Evolutionary conservation across 2,329 filamentous ascomycete species (phyloP).

Genomic region (Diaporthe nobilis): DNA sequence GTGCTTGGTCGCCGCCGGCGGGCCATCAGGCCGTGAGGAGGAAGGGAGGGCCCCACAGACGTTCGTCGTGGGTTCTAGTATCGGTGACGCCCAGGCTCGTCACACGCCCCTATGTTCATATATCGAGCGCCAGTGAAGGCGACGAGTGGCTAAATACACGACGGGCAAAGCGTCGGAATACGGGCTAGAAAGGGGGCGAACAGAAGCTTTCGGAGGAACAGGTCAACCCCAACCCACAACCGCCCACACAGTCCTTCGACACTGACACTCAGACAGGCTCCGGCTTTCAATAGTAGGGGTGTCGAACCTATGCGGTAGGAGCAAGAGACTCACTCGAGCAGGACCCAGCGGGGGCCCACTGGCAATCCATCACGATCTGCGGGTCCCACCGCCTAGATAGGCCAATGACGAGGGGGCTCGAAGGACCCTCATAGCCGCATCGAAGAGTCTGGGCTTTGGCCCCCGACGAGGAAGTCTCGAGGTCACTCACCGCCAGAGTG

Average conservation of each 20-base stretch:
- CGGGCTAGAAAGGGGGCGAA: slow-evolving; percentile 13
- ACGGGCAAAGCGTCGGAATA: slow-evolving; percentile 9
- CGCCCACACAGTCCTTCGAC: slow-evolving; percentile 26
- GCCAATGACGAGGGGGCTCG: background rate
- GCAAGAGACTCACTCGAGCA: slow-evolving; percentile 3
- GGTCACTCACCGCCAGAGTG: slow-evolving; percentile 40
- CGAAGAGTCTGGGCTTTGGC: slow-evolving; percentile 36
- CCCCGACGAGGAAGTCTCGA: slow-evolving; percentile 16
- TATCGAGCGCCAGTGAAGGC: background rate
- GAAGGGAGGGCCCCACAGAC: slow-evolving; percentile 5
- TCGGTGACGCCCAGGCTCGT: slow-evolving; percentile 30
- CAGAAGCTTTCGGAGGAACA: slow-evolving; percentile 28
- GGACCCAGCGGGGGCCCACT: slow-evolving; percentile 20
- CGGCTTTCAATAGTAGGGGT: slow-evolving; percentile 12
- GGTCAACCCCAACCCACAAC: slow-evolving; percentile 27
- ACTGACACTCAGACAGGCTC: slow-evolving; percentile 11
- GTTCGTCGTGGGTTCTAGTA: slow-evolving; percentile 1
- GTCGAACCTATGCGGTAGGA: background rate
- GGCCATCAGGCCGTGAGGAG: slow-evolving; percentile 16
- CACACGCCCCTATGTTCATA: slow-evolving; percentile 17
- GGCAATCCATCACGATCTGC: slow-evolving; percentile 42
- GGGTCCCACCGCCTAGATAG: slow-evolving; percentile 31
- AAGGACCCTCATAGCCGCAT: slow-evolving; percentile 28
- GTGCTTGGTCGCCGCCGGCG: slow-evolving; percentile 19
- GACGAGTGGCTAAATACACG: slow-evolving; percentile 4